phyloP scores from a whole-genome alignment of 306 rosid species.

The Aeschynomene evenia region DNA sequence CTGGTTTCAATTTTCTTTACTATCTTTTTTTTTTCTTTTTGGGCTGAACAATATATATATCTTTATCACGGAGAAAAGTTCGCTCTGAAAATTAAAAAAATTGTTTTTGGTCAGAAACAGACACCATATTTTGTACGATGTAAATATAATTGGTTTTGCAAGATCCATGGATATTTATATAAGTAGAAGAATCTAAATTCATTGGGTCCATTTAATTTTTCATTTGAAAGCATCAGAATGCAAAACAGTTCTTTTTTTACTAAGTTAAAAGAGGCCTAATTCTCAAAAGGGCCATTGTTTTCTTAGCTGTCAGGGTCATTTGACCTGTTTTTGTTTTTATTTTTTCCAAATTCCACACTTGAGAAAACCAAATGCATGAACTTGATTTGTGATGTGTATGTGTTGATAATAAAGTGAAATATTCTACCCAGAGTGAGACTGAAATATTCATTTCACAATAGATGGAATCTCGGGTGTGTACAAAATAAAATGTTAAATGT shows the following conservation, averaged over 20 bases:
- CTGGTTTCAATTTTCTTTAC: too few species aligned
- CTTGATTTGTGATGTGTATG: constrained; percentile 11
- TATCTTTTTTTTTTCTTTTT: too few species aligned
- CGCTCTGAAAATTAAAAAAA: too few species aligned
- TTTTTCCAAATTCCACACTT: background rate
- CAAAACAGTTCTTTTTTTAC: background rate
- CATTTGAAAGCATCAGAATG: background rate
- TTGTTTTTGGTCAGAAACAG: background rate
- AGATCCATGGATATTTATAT: background rate
- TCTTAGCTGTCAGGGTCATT: background rate
- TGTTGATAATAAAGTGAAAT: constrained; percentile 25
- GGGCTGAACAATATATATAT: too few species aligned
- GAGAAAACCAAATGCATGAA: background rate
- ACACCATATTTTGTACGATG: background rate
- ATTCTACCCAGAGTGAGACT: background rate
- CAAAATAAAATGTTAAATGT: background rate
- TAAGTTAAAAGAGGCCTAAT: background rate
- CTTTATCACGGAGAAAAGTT: background rate
- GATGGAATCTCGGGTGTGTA: background rate
- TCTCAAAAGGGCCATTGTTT: background rate
- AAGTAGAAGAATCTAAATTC: background rate
- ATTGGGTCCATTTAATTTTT: constrained; percentile 21
- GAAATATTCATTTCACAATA: background rate
- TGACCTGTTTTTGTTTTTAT: too few species aligned
- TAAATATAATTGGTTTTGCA: background rate